phyloP scores from a whole-genome alignment of 2,329 filamentous ascomycete species.

The Colletotrichum karsti region DNA sequence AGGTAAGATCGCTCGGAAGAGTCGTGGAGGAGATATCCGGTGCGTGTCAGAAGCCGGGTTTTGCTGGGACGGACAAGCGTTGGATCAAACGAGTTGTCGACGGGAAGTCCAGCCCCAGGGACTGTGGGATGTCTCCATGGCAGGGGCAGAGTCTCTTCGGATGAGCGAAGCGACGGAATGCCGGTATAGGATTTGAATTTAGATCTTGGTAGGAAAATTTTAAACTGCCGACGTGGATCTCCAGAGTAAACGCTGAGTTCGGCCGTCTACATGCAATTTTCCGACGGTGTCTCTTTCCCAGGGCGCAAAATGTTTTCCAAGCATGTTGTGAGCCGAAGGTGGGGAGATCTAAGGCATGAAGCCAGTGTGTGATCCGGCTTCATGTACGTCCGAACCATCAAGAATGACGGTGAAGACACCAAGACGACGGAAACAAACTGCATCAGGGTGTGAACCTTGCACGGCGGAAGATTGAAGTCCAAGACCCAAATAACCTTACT shows the following conservation, averaged over 20 bases:
- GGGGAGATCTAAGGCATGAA: too few relatives aligned
- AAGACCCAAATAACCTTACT: constrained; percentile 22
- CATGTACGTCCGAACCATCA: background rate
- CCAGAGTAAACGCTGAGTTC: background rate
- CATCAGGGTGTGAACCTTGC: background rate
- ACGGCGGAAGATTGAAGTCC: background rate
- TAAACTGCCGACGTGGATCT: background rate
- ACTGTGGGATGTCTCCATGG: background rate
- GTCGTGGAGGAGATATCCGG: background rate
- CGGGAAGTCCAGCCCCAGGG: background rate
- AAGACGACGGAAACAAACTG: background rate
- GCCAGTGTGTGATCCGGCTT: background rate
- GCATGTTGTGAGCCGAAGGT: too few relatives aligned
- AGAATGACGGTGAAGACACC: background rate
- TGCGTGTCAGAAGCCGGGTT: constrained; percentile 9
- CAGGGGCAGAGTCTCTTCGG: constrained; percentile 2
- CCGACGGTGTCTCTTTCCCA: too few relatives aligned
- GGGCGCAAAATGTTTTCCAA: too few relatives aligned
- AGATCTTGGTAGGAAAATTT: background rate
- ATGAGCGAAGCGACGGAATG: background rate
- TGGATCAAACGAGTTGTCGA: constrained; percentile 3
- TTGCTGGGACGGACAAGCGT: constrained; percentile 10
- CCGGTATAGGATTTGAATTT: background rate
- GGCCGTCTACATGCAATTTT: background rate
- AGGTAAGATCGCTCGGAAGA: constrained; percentile 13